Percentiles rank a stretch among this genome's conserved stretches.
Conservation (phyloP, 139 green algal species). For the Asterochloris erici region DNA sequence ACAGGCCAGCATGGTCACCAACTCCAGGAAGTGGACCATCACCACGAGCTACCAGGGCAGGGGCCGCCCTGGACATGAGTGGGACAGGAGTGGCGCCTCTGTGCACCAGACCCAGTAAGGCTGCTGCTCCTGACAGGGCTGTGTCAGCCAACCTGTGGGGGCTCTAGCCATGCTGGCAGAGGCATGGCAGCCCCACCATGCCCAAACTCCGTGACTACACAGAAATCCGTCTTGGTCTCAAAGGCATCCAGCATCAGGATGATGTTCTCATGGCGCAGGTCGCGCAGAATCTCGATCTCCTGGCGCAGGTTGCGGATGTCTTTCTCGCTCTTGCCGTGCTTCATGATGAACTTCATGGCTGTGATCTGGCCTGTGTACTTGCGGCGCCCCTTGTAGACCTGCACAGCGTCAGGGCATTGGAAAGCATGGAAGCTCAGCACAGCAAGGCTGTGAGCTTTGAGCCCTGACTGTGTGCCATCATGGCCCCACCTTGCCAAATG, state of each 20-base stretch:
- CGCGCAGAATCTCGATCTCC: constrained; percentile 92
- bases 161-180: not conserved
- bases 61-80: no score
- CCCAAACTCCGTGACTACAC: constrained; percentile 95
- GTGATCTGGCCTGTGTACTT: constrained; percentile 88
- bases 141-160: no score
- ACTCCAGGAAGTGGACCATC: not conserved
- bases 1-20: not conserved
- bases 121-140: not conserved
- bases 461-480: not conserved
- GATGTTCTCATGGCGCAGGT: constrained; percentile 90
- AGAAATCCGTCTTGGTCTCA: constrained; percentile 94
- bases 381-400: constrained; percentile 93
- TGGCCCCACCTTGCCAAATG: constrained; percentile 88
- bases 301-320: constrained; percentile 91
- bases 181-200: constrained; percentile 49
- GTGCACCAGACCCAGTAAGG: not conserved
- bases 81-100: not conserved
- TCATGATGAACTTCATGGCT: constrained; percentile 99
- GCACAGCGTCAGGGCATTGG: constrained; percentile 5
- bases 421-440: not conserved
- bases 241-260: constrained; percentile 96
- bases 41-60: no score
- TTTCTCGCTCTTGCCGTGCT: constrained; percentile 89
- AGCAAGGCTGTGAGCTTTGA: not conserved